These are phyloP conservation scores for Amborella trichopoda DNA, from an alignment of 164 flowering plant species.

Conservation along the genomic window DNA sequence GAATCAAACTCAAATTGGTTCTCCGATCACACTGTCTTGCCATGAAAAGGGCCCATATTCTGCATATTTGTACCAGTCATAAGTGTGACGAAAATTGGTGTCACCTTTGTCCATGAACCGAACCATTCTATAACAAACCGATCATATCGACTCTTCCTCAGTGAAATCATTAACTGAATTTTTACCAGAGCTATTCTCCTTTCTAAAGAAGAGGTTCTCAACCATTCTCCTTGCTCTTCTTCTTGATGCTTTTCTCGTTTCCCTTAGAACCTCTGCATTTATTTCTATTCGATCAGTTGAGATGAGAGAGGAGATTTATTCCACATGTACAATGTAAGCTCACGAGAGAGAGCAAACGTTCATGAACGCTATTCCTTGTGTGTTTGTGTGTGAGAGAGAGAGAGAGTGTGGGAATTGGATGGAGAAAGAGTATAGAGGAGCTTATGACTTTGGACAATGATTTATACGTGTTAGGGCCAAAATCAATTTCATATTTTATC, in stretches of 20 bases:
- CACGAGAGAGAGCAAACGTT: too few species aligned
- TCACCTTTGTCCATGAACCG: conserved; percentile 85
- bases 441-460: too few species aligned
- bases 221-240: conserved; percentile 36
- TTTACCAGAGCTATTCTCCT: conserved; percentile 57
- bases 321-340: too few species aligned
- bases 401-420: too few species aligned
- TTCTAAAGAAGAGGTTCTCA: conserved; percentile 65
- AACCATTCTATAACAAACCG: conserved; percentile 85
- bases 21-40: conserved; percentile 82
- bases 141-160: conserved; percentile 70
- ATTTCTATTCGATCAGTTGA: conserved; percentile 57
- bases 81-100: conserved; percentile 66
- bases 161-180: conserved; percentile 63
- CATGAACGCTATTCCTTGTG: too few species aligned
- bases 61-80: conserved; percentile 95
- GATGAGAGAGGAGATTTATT: too few species aligned
- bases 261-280: conserved; percentile 39
- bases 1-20: conserved; percentile 59
- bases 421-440: too few species aligned
- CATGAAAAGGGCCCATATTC: conserved; percentile 83
- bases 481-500: too few species aligned
- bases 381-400: too few species aligned
- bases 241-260: conserved; percentile 45
- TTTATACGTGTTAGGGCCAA: too few species aligned